phyloP scores from a whole-genome alignment of 305 asterid species.

The Fraxinus ornus region DNA sequence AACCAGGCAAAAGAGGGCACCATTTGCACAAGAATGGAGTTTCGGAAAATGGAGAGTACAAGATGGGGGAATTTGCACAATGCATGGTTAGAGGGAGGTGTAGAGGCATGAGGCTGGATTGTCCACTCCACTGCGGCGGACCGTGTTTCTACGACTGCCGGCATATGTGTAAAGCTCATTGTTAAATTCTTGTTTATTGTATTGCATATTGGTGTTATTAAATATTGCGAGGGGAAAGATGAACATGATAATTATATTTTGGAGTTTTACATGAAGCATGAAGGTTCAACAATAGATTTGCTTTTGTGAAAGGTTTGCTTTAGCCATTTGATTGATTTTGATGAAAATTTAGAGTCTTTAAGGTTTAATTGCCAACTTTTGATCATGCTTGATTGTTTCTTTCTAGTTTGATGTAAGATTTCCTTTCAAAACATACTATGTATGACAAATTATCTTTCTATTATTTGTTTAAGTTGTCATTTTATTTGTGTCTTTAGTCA shows the following conservation, averaged over 20 bases:
- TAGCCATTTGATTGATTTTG: neutral
- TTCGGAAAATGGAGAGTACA: constrained; percentile 32
- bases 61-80: constrained; percentile 65
- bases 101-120: constrained; percentile 63
- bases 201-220: neutral
- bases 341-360: neutral
- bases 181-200: constrained; percentile 9
- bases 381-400: neutral
- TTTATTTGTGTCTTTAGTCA: too few relatives aligned
- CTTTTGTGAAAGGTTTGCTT: neutral
- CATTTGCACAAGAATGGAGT: constrained; percentile 23
- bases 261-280: neutral
- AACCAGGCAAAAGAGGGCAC: constrained; percentile 16
- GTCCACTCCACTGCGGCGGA: constrained; percentile 85
- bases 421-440: neutral
- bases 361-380: neutral
- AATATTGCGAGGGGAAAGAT: neutral
- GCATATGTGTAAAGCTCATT: constrained; percentile 82
- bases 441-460: too few relatives aligned
- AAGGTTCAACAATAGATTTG: neutral
- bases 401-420: neutral
- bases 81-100: constrained; percentile 70
- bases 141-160: constrained; percentile 71
- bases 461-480: neutral
- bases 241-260: neutral